Percentiles rank a stretch among this genome's conserved stretches.
Evolutionary conservation across 2,329 filamentous ascomycete genomes (phyloP).

Genomic region (Aspergillus felis): DNA sequence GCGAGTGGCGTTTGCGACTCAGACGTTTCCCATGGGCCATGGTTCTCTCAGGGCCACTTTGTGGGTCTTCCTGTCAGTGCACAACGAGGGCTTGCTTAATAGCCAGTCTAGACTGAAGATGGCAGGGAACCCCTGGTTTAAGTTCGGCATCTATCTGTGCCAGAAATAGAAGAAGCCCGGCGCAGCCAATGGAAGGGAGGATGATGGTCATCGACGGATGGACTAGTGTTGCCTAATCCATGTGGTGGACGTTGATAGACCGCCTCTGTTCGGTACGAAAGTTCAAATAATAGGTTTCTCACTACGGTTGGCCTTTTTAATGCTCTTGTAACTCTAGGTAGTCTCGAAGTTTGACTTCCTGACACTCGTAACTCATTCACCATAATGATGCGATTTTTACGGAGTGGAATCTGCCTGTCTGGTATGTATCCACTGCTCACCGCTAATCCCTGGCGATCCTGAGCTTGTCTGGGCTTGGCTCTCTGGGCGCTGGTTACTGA

Average conservation of each 20-base stretch:
- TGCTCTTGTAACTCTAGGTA: no score
- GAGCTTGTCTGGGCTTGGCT: not conserved
- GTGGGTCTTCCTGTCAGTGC: not conserved
- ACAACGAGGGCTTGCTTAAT: not conserved
- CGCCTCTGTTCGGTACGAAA: no score
- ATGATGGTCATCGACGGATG: not conserved
- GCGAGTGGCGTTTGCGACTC: no score
- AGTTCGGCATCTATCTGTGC: not conserved
- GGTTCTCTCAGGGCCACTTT: not conserved
- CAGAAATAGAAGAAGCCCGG: not conserved
- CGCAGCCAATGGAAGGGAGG: not conserved
- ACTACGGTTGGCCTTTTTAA: not conserved
- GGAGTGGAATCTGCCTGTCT: not conserved
- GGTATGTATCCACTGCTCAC: not conserved
- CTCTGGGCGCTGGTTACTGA: not conserved
- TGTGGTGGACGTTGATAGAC: not conserved
- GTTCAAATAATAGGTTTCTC: not conserved
- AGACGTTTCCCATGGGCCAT: no score
- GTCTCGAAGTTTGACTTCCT: not conserved
- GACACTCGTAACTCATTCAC: not conserved
- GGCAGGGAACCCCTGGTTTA: not conserved
- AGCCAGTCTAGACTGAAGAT: not conserved
- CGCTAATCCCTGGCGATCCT: not conserved
- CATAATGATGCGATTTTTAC: not conserved
- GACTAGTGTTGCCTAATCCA: not conserved